phyloP scores from a whole-genome alignment of 148 eudicot genomes.

The Limonium bicolor region DNA sequence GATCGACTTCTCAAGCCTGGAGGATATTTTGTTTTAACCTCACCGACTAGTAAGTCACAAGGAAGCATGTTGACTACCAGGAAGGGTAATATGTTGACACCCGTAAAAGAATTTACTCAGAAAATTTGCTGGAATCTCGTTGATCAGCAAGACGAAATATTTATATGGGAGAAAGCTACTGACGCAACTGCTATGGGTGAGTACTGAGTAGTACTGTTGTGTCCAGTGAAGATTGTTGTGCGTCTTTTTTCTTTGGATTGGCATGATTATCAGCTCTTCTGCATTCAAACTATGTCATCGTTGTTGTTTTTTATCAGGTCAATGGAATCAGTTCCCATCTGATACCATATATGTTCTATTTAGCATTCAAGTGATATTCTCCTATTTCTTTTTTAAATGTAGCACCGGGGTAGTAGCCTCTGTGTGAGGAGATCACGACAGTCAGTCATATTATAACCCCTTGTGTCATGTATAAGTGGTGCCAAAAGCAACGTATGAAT shows the following conservation, averaged over 20 bases:
- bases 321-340: too few species aligned
- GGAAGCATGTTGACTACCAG: slow-evolving; percentile 20
- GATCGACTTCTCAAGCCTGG: slow-evolving; percentile 82
- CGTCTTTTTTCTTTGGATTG: too few species aligned
- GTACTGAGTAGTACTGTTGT: too few species aligned
- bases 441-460: slow-evolving; percentile 69
- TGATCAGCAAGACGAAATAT: slow-evolving; percentile 85
- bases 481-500: slow-evolving; percentile 65
- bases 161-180: slow-evolving; percentile 78
- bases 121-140: slow-evolving; percentile 45
- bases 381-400: slow-evolving; percentile 8
- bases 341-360: too few species aligned
- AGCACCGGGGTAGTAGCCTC: slow-evolving; percentile 42
- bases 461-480: slow-evolving; percentile 67
- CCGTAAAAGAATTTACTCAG: slow-evolving; percentile 34
- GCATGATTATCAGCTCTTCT: too few species aligned
- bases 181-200: slow-evolving; percentile 45
- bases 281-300: too few species aligned
- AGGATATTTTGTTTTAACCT: slow-evolving; percentile 93
- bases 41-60: slow-evolving; percentile 38
- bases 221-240: too few species aligned
- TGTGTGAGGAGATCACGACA: slow-evolving; percentile 52
- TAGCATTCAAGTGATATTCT: too few species aligned
- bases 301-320: too few species aligned
- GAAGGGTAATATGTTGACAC: slow-evolving; percentile 23